Base-by-base conservation (phyloP, 1,139 yeast genomes). In the Debaryomyces robertsiae region DNA sequence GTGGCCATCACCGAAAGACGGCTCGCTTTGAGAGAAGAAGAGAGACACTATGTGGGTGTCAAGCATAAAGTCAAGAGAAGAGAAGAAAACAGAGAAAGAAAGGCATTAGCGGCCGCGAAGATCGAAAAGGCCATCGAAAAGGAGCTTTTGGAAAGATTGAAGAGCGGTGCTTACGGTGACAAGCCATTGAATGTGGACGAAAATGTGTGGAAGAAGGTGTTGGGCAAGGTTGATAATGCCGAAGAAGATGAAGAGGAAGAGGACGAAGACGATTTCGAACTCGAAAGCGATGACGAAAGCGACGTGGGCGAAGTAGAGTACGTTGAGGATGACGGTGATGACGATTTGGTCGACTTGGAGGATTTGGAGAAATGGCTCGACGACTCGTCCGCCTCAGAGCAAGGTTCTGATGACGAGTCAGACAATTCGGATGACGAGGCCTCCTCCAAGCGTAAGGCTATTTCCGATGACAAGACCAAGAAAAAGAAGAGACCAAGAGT, bases 151-250 rank as follows among this genome's bases (percentile, higher is more conserved):
- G 96, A 91, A 41, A 82, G 98, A 67, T 79, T 93, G 56, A 93
- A 93, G 80, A 83, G 93, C 61, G 98, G 98, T 47, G 98, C 98
- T 5, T 93, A 93, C 58, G 98, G 98, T 48, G 98, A 93, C 58
- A 88, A 91, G 63, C 98, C 98, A 44, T 75, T 93, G 59, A 93
- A 93, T 58, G 98, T 93, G 32, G 98, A 93, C 55, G 97, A 91
- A 58, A 84, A 83, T 67, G 82, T 93, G 47, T 93, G 98, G 98
- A 84, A 85, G 76, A 88, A 82, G 69, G 95, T 93, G 18, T 78
- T 93, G 69, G 89, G 93, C 50, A 81, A 79, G 50, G 82, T 84
- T 54, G 83, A 77, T 47, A 67, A 68, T 36, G 73, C 75, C 56
- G 75, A 80, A 48, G 84, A 81, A 45, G 86, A 81, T 37, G 84